Evolutionary conservation across 2,329 filamentous ascomycete species (phyloP), one percentile per base, ranked within the genome.

Genomic region (Daldinia eschscholtzii): DNA sequence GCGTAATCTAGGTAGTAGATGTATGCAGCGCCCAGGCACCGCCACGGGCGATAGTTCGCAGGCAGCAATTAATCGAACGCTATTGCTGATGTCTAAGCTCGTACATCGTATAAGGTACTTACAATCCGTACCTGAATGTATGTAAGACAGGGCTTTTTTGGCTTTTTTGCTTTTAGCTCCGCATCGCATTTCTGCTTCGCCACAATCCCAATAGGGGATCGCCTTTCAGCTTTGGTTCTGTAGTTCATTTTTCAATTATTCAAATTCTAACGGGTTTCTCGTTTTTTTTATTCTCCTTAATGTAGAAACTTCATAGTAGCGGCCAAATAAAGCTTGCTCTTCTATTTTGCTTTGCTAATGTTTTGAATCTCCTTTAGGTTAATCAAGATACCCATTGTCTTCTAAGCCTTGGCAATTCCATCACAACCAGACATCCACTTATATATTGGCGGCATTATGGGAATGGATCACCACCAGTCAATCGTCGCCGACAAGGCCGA

Each of bases 401-500:
- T 52, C 15, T 6, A 33, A 33, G 46, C 39, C 63, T 67, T 48
- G 57, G 69, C 37, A 35, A 48, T 60, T 44, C 15, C 35, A 37
- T 23, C 28, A 56, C 35, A 44, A 23, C 26, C 30, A 42, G 46
- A n/a, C 23, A n/a, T 30, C 10, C 33, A 13, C 26, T 57, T 39
- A 5, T 15, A 12, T 9, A 53, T 33, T 23, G 7, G 18, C 12
- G 56, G 18, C 50, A 37, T 26, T 56, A 41, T 42, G 33, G 35
- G 39, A 28, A 69, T 63, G 60, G 53, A 39, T 18, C 61, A 53
- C 33, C 57, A 42, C 35, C 37, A 37, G 37, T 71, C 70, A 2
- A 64, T 73, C 13, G 20, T 71, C 26, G 61, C 50, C 52, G 71
- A 72, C 15, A 74, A 74, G 61, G 63, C 58, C 30, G 53, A 61